Evolutionary conservation across 202 grass and related monocot species (phyloP).

Genomic region (Eragrostis tef): DNA sequence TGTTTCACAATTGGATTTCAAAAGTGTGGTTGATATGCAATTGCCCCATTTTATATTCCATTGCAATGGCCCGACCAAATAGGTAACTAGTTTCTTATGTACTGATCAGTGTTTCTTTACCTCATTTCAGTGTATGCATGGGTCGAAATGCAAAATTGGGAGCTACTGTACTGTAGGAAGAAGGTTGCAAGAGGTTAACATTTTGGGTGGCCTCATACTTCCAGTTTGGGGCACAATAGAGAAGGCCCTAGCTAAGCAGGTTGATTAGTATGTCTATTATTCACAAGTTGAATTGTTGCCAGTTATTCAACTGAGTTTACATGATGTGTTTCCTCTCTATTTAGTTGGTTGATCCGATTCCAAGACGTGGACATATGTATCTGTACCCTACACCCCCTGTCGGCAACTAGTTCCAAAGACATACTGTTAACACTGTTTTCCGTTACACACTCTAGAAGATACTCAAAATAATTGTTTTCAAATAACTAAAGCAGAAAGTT

Average conservation of each 20-base stretch:
- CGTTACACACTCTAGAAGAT: neutral
- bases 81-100: neutral
- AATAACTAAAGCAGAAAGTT: slow-evolving; percentile 11
- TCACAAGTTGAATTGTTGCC: neutral
- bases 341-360: slow-evolving; percentile 34
- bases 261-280: slow-evolving; percentile 36
- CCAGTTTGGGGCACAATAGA: slow-evolving; percentile 93
- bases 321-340: slow-evolving; percentile 15
- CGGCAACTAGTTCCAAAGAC: slow-evolving; percentile 26
- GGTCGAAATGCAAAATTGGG: slow-evolving; percentile 93
- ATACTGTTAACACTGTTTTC: neutral
- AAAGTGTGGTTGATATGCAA: no score
- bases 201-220: slow-evolving; percentile 98
- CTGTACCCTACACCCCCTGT: neutral
- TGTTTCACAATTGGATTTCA: no score
- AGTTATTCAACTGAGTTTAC: slow-evolving; percentile 23
- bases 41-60: no score
- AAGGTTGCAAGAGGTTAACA: slow-evolving; percentile 88
- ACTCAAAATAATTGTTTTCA: slow-evolving; percentile 15
- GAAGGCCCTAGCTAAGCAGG: slow-evolving; percentile 90
- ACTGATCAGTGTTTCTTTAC: slow-evolving; percentile 27
- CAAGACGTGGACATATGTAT: slow-evolving; percentile 17
- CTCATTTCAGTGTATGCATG: slow-evolving; percentile 97
- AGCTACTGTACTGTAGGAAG: slow-evolving; percentile 92
- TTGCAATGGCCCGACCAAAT: neutral